These are phyloP conservation scores for Saccharomycopsis selenospora DNA, from an alignment of 805 yeast genomes.

Conservation along the genomic window DNA sequence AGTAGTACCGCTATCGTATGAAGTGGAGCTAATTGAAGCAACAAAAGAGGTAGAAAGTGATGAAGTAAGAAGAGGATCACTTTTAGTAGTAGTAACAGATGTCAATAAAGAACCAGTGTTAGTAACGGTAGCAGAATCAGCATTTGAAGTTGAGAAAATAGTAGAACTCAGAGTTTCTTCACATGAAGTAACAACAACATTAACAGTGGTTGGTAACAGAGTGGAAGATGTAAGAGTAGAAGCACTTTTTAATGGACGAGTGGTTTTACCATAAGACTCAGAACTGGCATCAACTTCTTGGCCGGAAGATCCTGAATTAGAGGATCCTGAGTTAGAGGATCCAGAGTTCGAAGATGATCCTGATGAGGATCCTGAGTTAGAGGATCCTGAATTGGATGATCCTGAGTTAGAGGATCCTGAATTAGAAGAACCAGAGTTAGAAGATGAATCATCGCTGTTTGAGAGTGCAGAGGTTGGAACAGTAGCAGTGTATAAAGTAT, in stretches of 20 bases:
- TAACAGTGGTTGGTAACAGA: no score
- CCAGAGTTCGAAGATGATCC: background rate
- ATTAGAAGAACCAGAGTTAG: background rate
- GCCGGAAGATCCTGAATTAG: no score
- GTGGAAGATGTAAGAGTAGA: no score
- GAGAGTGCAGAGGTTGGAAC: background rate
- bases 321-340: no score
- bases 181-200: no score
- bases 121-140: slow-evolving; percentile 6
- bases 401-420: background rate
- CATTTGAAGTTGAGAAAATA: background rate
- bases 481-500: background rate
- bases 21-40: background rate
- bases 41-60: slow-evolving; percentile 2
- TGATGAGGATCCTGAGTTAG: no score
- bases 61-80: background rate
- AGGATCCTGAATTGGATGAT: no score
- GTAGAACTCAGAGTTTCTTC: no score
- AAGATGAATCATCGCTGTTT: slow-evolving; percentile 1
- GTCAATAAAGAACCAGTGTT: slow-evolving; percentile 7
- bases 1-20: background rate
- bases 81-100: slow-evolving; percentile 1
- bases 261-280: no score
- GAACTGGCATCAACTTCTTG: no score
- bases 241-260: no score